phyloP scores from a whole-genome alignment of 176 grass and related monocot genomes.

The Tillandsia fasciculata region DNA sequence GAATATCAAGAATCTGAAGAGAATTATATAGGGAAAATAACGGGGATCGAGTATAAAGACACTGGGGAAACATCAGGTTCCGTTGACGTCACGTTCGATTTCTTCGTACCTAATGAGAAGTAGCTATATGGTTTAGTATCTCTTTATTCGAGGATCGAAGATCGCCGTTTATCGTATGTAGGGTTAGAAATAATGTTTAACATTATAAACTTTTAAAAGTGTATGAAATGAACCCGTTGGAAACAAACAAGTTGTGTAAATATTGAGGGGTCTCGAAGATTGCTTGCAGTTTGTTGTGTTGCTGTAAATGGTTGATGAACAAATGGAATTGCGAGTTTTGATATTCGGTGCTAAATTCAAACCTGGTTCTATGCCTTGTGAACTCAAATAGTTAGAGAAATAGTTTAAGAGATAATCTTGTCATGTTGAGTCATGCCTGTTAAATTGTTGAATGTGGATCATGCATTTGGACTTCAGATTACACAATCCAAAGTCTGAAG shows the following conservation, averaged over 20 bases:
- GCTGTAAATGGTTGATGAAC: neutral
- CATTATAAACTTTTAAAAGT: neutral
- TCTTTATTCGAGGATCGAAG: neutral
- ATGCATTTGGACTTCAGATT: too few relatives aligned
- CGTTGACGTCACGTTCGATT: slow-evolving; percentile 86
- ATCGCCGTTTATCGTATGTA: neutral
- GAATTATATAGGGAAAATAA: slow-evolving; percentile 76
- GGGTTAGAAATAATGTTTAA: neutral
- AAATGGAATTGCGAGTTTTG: neutral
- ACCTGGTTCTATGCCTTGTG: neutral
- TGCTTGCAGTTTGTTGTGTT: neutral
- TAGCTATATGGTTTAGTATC: slow-evolving; percentile 10
- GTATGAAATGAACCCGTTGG: neutral
- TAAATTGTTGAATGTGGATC: too few relatives aligned
- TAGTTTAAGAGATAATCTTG: neutral
- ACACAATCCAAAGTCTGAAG: too few relatives aligned
- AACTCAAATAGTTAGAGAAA: neutral
- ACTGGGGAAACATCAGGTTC: slow-evolving; percentile 57
- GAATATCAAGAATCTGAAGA: slow-evolving; percentile 93
- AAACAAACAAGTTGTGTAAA: neutral
- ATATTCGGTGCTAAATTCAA: neutral
- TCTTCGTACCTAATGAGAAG: slow-evolving; percentile 68
- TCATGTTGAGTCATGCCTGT: neutral
- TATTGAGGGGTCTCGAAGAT: neutral
- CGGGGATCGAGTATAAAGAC: slow-evolving; percentile 74